Base-by-base conservation (phyloP, 805 yeast species). In the Candida khao-thaluensis region DNA sequence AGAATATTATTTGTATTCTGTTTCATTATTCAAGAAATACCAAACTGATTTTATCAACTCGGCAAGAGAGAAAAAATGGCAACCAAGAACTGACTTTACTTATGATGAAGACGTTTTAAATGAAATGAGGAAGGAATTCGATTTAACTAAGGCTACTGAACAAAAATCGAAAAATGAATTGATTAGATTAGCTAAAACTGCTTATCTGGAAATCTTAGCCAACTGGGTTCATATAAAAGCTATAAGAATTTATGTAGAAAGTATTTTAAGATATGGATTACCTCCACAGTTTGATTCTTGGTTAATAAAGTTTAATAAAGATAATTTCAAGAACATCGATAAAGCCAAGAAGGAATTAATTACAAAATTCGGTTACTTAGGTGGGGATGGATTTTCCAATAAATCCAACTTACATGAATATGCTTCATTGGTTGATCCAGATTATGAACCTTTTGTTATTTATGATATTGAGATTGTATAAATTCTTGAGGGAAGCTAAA, bases 381-480 rank as follows among this genome's bases (percentile, higher is more conserved):
- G 95, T 24, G 98, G 98, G 21, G 85, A 82, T 53, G 96, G 96
- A 0, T 85, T 86, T 54, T 67, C 74, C 23, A 71, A 77, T 47
- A 79, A 82, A 52, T 87, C 82, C 57, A 80, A 78, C 32, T 72
- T 91, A 53, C 78, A 82, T 50, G 98, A 91, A 60, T 93, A 86
- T 61, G 91, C 96, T 8, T 79, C 95, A 2, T 68, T 93, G 53
- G 96, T 89, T 35, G 99, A 93, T 63, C 80, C 91, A 20, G 97
- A 91, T 42, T 91, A 91, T 61, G 96, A 91, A 66, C 98, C 98
- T 37, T 93, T 93, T 66, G 99, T 91, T 38, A 64, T 93, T 50
- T 91, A 87, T 61, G 76, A 75, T 26, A 52, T 65, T 32, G 67
- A 61, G 30, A 51, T 68, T 33, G 59, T 61, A 35, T 66, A 53